Evolutionary conservation across 805 yeast species (phyloP).

Genomic region (Kurtzmaniella cleridarum): DNA sequence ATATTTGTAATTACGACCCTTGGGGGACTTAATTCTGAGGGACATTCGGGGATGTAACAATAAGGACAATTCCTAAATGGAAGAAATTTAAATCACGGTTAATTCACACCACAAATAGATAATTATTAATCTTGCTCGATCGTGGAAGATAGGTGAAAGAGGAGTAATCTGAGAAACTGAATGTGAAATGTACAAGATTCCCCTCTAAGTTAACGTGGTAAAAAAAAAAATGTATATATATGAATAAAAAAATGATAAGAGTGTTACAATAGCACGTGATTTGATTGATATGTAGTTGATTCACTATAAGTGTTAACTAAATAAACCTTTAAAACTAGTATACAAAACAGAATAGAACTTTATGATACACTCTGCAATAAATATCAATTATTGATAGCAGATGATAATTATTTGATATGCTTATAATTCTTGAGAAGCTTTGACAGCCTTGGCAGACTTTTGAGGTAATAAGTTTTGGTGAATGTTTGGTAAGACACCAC

Average conservation of each 20-base stretch:
- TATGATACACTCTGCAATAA: constrained; percentile 15
- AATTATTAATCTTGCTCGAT: not conserved
- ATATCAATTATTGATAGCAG: constrained; percentile 1
- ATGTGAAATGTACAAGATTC: not conserved
- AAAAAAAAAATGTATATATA: not conserved
- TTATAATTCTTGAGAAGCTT: constrained; percentile 58
- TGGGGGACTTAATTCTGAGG: constrained; percentile 8
- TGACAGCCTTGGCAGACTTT: constrained; percentile 45
- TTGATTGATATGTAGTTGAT: constrained; percentile 10
- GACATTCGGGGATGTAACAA: constrained; percentile 8
- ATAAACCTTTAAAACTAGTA: constrained; percentile 1
- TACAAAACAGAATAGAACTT: constrained; percentile 2
- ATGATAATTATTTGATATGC: constrained; percentile 3
- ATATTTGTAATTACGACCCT: constrained; percentile 9
- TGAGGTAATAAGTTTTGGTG: constrained; percentile 49
- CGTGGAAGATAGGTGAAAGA: no score
- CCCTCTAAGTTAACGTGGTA: not conserved
- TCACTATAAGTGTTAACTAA: not conserved
- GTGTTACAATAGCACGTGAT: no score
- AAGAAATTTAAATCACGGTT: not conserved
- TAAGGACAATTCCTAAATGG: not conserved
- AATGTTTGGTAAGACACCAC: constrained; percentile 50
- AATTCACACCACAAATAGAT: not conserved
- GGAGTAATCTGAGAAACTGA: not conserved
- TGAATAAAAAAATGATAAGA: constrained; percentile 3